Base-by-base conservation (phyloP, 495 filamentous ascomycete species). In the Aspergillus cavernicola region DNA sequence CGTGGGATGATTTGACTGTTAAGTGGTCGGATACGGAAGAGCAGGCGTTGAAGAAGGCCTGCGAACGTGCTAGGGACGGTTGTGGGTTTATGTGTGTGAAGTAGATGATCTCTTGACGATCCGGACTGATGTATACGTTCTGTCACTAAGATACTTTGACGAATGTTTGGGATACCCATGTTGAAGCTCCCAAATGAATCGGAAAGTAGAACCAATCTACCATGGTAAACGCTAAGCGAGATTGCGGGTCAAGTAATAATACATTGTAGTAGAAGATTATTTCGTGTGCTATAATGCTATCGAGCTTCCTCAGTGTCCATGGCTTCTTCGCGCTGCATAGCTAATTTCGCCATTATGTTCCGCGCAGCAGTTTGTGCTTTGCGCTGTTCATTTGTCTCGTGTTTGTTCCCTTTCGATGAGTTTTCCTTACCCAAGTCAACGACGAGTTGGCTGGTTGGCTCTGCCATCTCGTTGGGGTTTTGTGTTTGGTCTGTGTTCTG, bases 1-100 rank as follows among this genome's bases (percentile, higher is more conserved):
- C 90, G 37, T 97, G 92, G 92, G 88, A 96, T 65, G 74, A 95
- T 51, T 64, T 96, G 40, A 88, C 71, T 52, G 85, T 96, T 24
- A 84, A 91, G 67, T 97, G 92, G 92, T 96, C 92, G 10, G 90
- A 96, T 66, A 72, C 61, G 4, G 92, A 97, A 66, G 87, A 90
- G 28, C 87, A 95, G 69, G 83, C 80, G 33, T 66, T 96, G 59
- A 85, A 80, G 64, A 79, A 72, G 60, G 92, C 90, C 0, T 83
- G 84, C 52, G 73, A 76, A 52, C 71, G 72, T 33, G 91, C 92
- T 1, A 80, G 91, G 32, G 72, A 85, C 26, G 90, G 92, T 1
- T 77, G 95, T 50, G 91, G 85, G 6, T 95, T 97, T 60, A 75
- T 96, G 63, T 80, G 77, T 50, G 83, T 96, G 20, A 96, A 92